These are phyloP conservation scores for Colletotrichum tanaceti DNA, from an alignment of 2,329 filamentous ascomycete genomes.

Conservation along the genomic window DNA sequence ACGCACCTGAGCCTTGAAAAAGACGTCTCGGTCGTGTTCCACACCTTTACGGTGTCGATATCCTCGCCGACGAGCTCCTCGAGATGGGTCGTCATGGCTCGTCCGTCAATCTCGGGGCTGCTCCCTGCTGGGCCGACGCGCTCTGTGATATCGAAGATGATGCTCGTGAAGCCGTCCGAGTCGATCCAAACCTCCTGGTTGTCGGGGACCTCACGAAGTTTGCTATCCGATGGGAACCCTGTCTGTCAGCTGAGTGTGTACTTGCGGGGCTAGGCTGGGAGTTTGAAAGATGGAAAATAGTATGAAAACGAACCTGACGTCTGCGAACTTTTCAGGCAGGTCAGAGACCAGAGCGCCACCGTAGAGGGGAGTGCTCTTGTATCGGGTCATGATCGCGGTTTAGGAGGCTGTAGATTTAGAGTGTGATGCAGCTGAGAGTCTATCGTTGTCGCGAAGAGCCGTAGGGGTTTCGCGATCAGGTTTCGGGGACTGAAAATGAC, in stretches of 20 bases:
- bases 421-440: background rate
- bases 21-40: slow-evolving; percentile 71
- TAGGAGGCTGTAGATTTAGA: background rate
- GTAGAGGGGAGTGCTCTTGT: slow-evolving; percentile 71
- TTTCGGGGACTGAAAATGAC: background rate
- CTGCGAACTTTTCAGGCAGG: slow-evolving; percentile 74
- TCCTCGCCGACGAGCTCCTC: slow-evolving; percentile 76
- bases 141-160: slow-evolving; percentile 92
- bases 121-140: slow-evolving; percentile 71
- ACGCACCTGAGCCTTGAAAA: slow-evolving; percentile 67
- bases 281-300: background rate
- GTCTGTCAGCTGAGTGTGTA: slow-evolving; percentile 1
- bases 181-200: slow-evolving; percentile 96
- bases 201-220: slow-evolving; percentile 80
- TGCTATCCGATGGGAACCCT: slow-evolving; percentile 56
- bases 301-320: slow-evolving; percentile 71
- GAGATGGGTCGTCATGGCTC: slow-evolving; percentile 75
- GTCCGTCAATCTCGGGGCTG: slow-evolving; percentile 72
- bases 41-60: slow-evolving; percentile 72
- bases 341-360: slow-evolving; percentile 78
- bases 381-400: slow-evolving; percentile 61
- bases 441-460: background rate
- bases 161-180: slow-evolving; percentile 81
- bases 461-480: background rate
- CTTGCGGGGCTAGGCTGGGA: background rate